These are phyloP conservation scores for Fusarium chlamydosporum DNA, from an alignment of 2,329 filamentous ascomycete species.

Conservation along the genomic window DNA sequence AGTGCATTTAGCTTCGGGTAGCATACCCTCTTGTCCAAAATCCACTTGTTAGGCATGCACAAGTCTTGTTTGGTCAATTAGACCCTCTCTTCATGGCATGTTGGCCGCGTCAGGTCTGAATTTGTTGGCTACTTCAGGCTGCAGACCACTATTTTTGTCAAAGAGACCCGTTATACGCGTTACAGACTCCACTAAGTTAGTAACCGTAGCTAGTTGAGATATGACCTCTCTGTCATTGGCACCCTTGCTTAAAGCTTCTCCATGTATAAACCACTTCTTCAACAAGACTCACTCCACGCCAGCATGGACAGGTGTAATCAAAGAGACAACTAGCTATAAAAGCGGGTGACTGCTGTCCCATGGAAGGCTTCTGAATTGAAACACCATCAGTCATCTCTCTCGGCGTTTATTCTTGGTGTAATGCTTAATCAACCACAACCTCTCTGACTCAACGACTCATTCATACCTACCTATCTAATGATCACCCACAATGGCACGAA, in stretches of 20 bases:
- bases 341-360: background rate
- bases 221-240: constrained; percentile 22
- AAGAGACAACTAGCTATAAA: constrained; percentile 26
- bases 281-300: constrained; percentile 12
- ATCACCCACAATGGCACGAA: constrained; percentile 34
- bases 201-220: constrained; percentile 27
- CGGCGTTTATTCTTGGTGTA: constrained; percentile 10
- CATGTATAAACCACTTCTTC: constrained; percentile 39
- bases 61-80: constrained; percentile 22
- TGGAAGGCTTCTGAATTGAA: background rate
- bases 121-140: constrained; percentile 34
- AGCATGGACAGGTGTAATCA: constrained; percentile 4
- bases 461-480: constrained; percentile 20
- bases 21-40: constrained; percentile 28
- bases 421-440: constrained; percentile 15
- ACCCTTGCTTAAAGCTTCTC: constrained; percentile 25
- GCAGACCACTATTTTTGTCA: constrained; percentile 31
- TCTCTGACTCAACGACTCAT: background rate
- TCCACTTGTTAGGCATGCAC: constrained; percentile 37
- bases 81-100: constrained; percentile 24
- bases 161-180: constrained; percentile 24
- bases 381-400: constrained; percentile 8
- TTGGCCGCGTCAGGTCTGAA: constrained; percentile 34
- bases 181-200: constrained; percentile 24
- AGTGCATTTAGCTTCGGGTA: constrained; percentile 28